Percentiles rank a stretch among this genome's conserved stretches.
These are phyloP conservation scores for Globisporangium spinosum DNA, from an alignment of 352 stramenopile genomes.

Conservation along the genomic window DNA sequence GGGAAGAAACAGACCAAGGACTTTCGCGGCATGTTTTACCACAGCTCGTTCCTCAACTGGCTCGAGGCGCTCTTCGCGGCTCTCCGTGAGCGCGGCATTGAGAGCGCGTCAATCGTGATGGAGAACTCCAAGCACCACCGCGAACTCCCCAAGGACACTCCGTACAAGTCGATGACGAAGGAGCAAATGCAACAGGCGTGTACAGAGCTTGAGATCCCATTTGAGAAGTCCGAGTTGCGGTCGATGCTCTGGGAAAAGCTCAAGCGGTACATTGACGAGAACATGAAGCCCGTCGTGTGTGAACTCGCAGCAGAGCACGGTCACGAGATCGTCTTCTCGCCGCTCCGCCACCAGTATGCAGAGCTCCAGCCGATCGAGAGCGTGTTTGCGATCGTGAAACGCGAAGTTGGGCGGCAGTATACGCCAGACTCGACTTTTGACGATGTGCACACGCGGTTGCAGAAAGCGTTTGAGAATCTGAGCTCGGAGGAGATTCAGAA, in stretches of 20 bases:
- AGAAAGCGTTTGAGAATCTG: conserved; percentile 8
- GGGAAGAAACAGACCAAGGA: conserved; percentile 16
- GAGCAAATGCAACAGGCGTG: conserved; percentile 6
- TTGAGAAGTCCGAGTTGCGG: conserved; percentile 4
- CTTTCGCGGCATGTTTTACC: conserved; percentile 13
- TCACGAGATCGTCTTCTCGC: conserved; percentile 14
- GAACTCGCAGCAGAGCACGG: conserved; percentile 2
- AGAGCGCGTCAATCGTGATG: conserved; percentile 12
- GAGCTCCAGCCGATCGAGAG: conserved; percentile 12
- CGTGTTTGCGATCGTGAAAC: conserved; percentile 3
- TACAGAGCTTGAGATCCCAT: neutral
- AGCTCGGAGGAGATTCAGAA: conserved; percentile 1
- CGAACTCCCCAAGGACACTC: conserved; percentile 4
- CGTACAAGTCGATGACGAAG: conserved; percentile 5
- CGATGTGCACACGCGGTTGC: conserved; percentile 2
- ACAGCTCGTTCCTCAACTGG: conserved; percentile 10
- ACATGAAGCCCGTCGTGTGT: conserved; percentile 9
- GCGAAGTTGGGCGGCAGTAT: conserved; percentile 8
- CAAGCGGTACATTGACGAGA: conserved; percentile 4
- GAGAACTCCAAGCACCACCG: conserved; percentile 10
- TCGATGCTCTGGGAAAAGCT: conserved; percentile 13
- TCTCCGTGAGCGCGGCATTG: conserved; percentile 2
- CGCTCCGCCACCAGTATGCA: neutral
- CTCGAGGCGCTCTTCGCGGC: conserved; percentile 9
- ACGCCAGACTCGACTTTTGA: conserved; percentile 5